Base-by-base conservation (phyloP, 139 green algal genomes). In the Diplosphaera chodatii region DNA sequence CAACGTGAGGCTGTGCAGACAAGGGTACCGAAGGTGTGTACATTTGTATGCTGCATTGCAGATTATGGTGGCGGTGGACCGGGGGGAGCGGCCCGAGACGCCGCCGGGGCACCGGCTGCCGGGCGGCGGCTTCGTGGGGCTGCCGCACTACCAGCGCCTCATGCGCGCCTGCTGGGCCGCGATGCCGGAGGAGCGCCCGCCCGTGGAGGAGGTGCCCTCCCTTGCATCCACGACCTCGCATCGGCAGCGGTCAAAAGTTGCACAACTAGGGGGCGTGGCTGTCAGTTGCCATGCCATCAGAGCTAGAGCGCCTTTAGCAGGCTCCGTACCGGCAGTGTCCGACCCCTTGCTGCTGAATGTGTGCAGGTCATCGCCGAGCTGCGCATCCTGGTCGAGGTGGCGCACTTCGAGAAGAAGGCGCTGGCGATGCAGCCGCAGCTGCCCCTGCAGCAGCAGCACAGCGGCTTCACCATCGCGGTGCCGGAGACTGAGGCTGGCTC, bases 381-480 rank as follows among this genome's bases (percentile, higher is more conserved):
- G 48, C 48, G 48, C 48, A 59, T 59, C 48, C 48, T 59, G 48
- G 3, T 59, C 3, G 48, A 59, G 48, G 48, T 59, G 48, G 48
- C 48, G 48, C 48, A 59, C 48, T 59, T 59, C 48, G 48, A 59
- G 48, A 59, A 59, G 48, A 59, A 59, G 48, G 48, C 48, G 48
- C 48, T 59, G 10, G 48, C 48, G 16, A 27, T 25, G 48, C 48
- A 59, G 48, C 13, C 48, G 48, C 48, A 10, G 48, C 10, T 18
- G 13, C 48, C 48, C 48, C 48, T 59, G 48, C 48, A 59, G 48
- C 48, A 59, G 48, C 48, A 59, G 48, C 8, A 59, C 16, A n/a
- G 10, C 48, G 48, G 48, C 48, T 59, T 59, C 48, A 59, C 48
- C 48, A 59, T 59, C 48, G 18, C 48, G 48, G 48, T 59, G 48